Evolutionary conservation across 306 rosid species (phyloP).

Genomic region (Ormosia emarginata): DNA sequence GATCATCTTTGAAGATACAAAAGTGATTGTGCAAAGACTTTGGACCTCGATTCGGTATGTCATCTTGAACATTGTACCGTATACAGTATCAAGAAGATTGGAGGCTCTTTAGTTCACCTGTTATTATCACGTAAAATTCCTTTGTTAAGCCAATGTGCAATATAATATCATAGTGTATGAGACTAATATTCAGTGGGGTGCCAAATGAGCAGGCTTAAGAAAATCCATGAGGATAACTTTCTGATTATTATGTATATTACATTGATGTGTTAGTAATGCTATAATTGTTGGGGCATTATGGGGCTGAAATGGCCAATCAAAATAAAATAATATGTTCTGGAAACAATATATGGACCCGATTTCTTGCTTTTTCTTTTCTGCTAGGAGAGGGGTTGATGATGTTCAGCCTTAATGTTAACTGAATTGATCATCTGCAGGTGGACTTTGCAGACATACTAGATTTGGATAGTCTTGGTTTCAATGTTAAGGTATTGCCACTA

Average conservation of each 20-base stretch:
- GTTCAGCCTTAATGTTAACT: slow-evolving; percentile 16
- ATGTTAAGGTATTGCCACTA: slow-evolving; percentile 64
- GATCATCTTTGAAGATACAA: slow-evolving; percentile 95
- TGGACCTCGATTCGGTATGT: slow-evolving; percentile 77
- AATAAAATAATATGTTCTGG: too few relatives aligned
- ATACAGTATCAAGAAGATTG: slow-evolving; percentile 1
- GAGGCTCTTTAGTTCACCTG: background rate
- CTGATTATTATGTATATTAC: too few relatives aligned
- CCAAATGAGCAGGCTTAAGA: slow-evolving; percentile 2
- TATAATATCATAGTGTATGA: slow-evolving; percentile 7
- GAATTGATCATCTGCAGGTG: slow-evolving; percentile 59
- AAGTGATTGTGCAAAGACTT: slow-evolving; percentile 76
- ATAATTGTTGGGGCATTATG: too few relatives aligned
- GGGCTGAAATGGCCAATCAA: too few relatives aligned
- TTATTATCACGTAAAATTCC: slow-evolving; percentile 2
- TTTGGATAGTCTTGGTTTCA: slow-evolving; percentile 91
- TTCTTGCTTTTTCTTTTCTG: background rate
- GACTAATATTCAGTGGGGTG: background rate
- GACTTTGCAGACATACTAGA: slow-evolving; percentile 85
- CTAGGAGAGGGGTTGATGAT: background rate
- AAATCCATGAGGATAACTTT: too few relatives aligned
- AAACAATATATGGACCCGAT: too few relatives aligned
- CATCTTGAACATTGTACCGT: background rate
- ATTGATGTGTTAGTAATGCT: too few relatives aligned
- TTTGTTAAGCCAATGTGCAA: slow-evolving; percentile 4